Conservation (phyloP, 1,139 yeast genomes). For the Saccharomyces hybrid region DNA sequence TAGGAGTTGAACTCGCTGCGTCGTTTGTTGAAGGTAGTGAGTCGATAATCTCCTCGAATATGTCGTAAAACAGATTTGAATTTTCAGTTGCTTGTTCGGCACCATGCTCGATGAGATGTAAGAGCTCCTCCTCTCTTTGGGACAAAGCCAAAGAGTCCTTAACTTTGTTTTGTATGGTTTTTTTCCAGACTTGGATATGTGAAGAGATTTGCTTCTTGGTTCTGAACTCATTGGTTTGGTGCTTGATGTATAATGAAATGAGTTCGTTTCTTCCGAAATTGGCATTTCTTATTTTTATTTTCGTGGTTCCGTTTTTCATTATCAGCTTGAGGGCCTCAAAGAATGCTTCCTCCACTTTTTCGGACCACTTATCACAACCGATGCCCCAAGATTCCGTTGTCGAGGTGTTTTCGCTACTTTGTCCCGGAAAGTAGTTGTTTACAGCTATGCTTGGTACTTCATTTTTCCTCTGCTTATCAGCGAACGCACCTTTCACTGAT, state of each 20-base stretch:
- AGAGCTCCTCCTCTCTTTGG: conserved; percentile 22
- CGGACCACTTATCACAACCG: conserved; percentile 30
- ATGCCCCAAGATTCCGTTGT: not conserved
- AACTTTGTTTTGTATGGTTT: conserved; percentile 25
- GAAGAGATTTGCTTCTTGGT: conserved; percentile 88
- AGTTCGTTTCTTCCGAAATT: conserved; percentile 91
- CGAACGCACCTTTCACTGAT: not conserved
- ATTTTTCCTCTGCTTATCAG: not conserved
- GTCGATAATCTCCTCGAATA: conserved; percentile 23
- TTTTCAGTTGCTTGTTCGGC: conserved; percentile 21
- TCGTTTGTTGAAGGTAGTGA: conserved; percentile 4
- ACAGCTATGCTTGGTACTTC: not conserved
- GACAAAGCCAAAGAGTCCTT: conserved; percentile 16
- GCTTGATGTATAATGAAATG: conserved; percentile 72
- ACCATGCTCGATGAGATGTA: conserved; percentile 28
- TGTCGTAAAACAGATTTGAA: conserved; percentile 16
- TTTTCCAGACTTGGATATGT: conserved; percentile 70
- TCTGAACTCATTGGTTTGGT: conserved; percentile 72
- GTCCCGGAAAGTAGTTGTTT: not conserved
- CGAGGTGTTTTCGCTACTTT: not conserved
- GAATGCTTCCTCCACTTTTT: conserved; percentile 79
- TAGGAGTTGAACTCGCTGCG: not conserved
- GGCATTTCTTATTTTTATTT: conserved; percentile 75
- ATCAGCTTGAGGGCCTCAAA: conserved; percentile 76
- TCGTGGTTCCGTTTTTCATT: conserved; percentile 81